Base-by-base conservation (phyloP, 306 rosid species). In the Gillenia trifoliata region DNA sequence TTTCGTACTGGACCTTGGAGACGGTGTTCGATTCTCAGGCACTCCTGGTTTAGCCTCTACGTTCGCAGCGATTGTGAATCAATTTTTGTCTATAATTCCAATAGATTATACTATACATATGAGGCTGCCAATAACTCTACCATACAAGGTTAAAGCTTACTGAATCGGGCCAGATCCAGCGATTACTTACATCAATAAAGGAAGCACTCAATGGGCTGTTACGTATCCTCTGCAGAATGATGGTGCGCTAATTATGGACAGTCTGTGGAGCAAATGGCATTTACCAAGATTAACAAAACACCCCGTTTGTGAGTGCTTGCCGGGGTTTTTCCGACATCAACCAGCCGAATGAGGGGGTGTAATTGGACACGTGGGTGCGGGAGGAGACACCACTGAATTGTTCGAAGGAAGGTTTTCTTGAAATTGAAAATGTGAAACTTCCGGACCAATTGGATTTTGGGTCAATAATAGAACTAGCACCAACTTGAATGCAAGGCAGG, bases 221-320 rank as follows among this genome's bases (percentile, higher is more conserved):
- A n/a, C 68, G 73, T 56, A 76, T 45, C 7, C 82, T 20, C 11
- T 72, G 19, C 85, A 75, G 7, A 41, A 38, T 16, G 88, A 84
- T 34, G 25, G 6, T 85, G 89, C 68, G 80, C 78, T 26, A 6
- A 0, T 1, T 87, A 87, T 49, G 72, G 69, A 28, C 11, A 19
- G 16, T n/a, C n/a, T 87, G 88, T 72, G 85, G 91, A 16, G 73
- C 64, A 20, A 60, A 87, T 54, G 84, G 84, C 4, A 70, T 19
- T 40, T 87, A 87, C n/a, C 36, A 54, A 5, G 6, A 73, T 49
- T 26, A 22, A 43, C 10, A 68, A 20, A 0, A 15, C 70, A 6
- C 84, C n/a, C 75, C 4, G 5, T 72, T 2, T 83, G 86, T 54
- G 71, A 73, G 45, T 86, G 87, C 55, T 66, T 83, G 60, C 20